These are phyloP conservation scores for Schizopora paradoxa DNA, from an alignment of 1,284 basidiomycete species.

Conservation along the genomic window DNA sequence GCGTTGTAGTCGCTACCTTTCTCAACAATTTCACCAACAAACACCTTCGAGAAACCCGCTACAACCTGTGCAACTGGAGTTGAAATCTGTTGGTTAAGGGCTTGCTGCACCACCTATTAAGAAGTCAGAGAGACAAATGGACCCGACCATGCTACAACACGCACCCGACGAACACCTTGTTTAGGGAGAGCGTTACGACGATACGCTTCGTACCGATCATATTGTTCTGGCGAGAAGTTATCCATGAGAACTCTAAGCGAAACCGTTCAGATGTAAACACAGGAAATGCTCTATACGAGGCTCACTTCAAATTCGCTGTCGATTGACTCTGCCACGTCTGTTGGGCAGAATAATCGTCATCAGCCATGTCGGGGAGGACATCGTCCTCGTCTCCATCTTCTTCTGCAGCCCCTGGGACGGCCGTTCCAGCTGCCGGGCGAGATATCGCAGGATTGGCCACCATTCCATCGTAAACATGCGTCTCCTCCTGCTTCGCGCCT, in stretches of 20 bases:
- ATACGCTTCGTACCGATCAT: constrained; percentile 86
- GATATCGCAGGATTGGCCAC: background rate
- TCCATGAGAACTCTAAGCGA: constrained; percentile 72
- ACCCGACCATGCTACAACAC: constrained; percentile 17
- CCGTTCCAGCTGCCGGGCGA: constrained; percentile 18
- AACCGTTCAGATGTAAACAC: background rate
- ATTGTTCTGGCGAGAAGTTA: constrained; percentile 78
- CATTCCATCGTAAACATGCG: constrained; percentile 24
- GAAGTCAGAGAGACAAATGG: background rate
- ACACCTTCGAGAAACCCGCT: constrained; percentile 86
- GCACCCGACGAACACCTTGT: constrained; percentile 73
- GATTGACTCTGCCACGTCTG: constrained; percentile 76
- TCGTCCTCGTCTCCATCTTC: constrained; percentile 68
- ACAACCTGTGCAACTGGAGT: constrained; percentile 84
- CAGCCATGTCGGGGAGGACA: constrained; percentile 72
- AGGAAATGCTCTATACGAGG: constrained; percentile 9
- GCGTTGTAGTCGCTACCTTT: constrained; percentile 48
- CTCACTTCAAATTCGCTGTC: constrained; percentile 77
- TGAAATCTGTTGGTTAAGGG: constrained; percentile 77
- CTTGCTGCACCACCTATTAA: constrained; percentile 76
- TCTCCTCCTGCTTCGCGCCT: constrained; percentile 18
- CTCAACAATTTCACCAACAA: constrained; percentile 89
- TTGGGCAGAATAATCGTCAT: constrained; percentile 79
- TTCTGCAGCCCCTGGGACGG: constrained; percentile 25
- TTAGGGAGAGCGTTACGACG: constrained; percentile 80